Evolutionary conservation across 31 red algal species (phyloP), one percentile per base, ranked within the genome.

Genomic region (Odonthalia washingtoniensis): DNA sequence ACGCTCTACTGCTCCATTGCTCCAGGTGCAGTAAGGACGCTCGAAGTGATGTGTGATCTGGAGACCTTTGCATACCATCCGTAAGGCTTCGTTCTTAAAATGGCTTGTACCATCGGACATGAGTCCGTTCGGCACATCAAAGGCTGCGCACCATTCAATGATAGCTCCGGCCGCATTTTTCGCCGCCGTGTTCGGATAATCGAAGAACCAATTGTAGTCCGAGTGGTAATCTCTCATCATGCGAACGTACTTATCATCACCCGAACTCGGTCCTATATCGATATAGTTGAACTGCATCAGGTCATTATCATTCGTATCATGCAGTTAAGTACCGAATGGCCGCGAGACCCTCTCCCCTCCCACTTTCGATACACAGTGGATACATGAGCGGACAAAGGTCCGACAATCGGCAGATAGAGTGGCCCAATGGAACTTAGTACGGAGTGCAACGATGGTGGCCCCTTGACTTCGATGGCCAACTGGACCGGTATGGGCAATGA

Each of bases 1-100:
- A 32, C 67, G 67, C 30, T 72, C 67, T 30, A 72, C 67, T 32
- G 67, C 67, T 27, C 67, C 30, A 30, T 72, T 72, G 67, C 67
- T 72, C 67, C 67, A 72, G 21, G 14, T 16, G 30, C 21, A 28
- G 67, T 72, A 72, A 12, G 67, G 67, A 32, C 17, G 67, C 30
- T 16, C 32, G 67, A 72, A 72, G 16, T 72, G 67, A 32, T 72
- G 14, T 30, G 67, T 16, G 21, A 32, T 32, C 16, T 32, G 14
- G 16, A 72, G 67, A 12, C 16, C 16, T 72, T 72, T 32, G 67
- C 18, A 72, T 12, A 72, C 21, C 12, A 72, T 12, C 12, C 67
- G 67, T 27, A 72, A 16, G 32, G 67, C 32, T 32, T 72, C 30
- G 67, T 72, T 72, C 21, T 32, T 17, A 30, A 72, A 72, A 30